A percentile compares a stretch with the other conserved stretches of the same genome.
Evolutionary conservation across 2,329 filamentous ascomycete genomes (phyloP).

Genomic region (Fonsecaea monophora): DNA sequence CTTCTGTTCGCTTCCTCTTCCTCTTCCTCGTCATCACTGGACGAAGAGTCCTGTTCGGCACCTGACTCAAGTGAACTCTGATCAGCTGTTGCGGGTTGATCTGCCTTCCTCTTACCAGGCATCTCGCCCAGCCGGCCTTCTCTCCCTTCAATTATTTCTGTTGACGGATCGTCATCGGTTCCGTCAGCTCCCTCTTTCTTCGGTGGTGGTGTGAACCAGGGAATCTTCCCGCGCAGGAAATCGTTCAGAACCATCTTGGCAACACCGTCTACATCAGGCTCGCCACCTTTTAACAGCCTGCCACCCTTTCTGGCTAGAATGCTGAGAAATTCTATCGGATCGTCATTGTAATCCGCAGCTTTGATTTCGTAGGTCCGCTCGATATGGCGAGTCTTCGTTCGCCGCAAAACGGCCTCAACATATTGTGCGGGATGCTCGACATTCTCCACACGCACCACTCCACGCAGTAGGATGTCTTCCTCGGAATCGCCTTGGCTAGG

Average conservation of each 20-base stretch:
- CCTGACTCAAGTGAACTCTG: slow-evolving; percentile 35
- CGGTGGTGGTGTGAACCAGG: slow-evolving; percentile 91
- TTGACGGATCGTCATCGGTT: slow-evolving; percentile 57
- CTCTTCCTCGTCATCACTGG: slow-evolving; percentile 32
- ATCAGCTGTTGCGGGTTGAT: slow-evolving; percentile 58
- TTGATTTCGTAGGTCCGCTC: slow-evolving; percentile 91
- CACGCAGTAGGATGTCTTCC: slow-evolving; percentile 85
- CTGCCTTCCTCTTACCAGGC: slow-evolving; percentile 73
- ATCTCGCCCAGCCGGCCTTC: slow-evolving; percentile 85
- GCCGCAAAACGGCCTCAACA: slow-evolving; percentile 78
- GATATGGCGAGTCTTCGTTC: slow-evolving; percentile 84
- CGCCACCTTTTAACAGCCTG: slow-evolving; percentile 85
- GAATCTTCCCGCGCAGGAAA: slow-evolving; percentile 92
- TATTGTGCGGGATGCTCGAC: slow-evolving; percentile 97
- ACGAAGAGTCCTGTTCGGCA: slow-evolving; percentile 5
- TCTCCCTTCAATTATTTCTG: slow-evolving; percentile 68
- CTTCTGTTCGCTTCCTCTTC: slow-evolving; percentile 24
- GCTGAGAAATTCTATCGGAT: slow-evolving; percentile 83
- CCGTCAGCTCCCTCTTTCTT: slow-evolving; percentile 42
- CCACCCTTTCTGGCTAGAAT: slow-evolving; percentile 85
- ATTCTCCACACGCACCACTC: slow-evolving; percentile 92
- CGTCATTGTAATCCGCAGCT: slow-evolving; percentile 65
- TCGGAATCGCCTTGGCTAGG: slow-evolving; percentile 83
- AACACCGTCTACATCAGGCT: slow-evolving; percentile 91
- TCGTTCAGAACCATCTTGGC: slow-evolving; percentile 98